Conservation (phyloP, 352 stramenopile genomes). For the Pythium dissimile region DNA sequence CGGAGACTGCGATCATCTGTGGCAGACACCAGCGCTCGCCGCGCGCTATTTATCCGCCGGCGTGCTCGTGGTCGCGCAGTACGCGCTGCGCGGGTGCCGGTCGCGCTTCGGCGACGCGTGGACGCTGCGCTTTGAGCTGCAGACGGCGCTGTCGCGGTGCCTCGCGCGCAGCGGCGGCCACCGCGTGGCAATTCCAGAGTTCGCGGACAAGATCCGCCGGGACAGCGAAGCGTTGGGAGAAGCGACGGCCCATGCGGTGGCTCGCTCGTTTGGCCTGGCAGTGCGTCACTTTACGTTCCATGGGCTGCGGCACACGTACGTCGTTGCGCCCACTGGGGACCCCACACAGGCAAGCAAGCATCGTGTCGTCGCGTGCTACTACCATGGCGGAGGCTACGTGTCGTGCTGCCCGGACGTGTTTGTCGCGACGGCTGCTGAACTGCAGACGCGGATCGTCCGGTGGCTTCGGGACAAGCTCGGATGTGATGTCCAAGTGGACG, state of each 20-base stretch:
- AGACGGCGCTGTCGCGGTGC: constrained; percentile 1
- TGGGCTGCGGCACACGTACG: constrained; percentile 45
- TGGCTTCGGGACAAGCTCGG: constrained; percentile 10
- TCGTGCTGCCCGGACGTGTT: constrained; percentile 37
- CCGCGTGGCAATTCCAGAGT: neutral
- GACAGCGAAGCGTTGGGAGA: neutral
- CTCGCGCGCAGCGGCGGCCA: constrained; percentile 11
- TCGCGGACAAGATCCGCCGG: neutral
- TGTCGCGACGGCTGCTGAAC: constrained; percentile 23
- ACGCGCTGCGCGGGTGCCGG: constrained; percentile 26
- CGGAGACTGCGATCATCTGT: neutral
- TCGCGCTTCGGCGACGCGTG: constrained; percentile 40
- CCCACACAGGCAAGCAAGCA: neutral
- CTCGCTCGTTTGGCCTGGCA: neutral
- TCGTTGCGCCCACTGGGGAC: neutral
- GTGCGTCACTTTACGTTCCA: constrained; percentile 32
- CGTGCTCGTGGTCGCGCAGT: neutral
- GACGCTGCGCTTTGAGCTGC: constrained; percentile 39
- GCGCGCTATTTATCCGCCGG: neutral
- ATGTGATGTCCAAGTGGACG: constrained; percentile 31
- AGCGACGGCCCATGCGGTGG: neutral
- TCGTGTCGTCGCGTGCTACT: constrained; percentile 40
- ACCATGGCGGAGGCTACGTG: constrained; percentile 43
- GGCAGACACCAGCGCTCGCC: neutral
- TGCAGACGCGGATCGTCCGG: constrained; percentile 13